Evolutionary conservation across 768 basidiomycete genomes (phyloP), one percentile per base, ranked within the genome.

Genomic region (Naganishia onofrii): DNA sequence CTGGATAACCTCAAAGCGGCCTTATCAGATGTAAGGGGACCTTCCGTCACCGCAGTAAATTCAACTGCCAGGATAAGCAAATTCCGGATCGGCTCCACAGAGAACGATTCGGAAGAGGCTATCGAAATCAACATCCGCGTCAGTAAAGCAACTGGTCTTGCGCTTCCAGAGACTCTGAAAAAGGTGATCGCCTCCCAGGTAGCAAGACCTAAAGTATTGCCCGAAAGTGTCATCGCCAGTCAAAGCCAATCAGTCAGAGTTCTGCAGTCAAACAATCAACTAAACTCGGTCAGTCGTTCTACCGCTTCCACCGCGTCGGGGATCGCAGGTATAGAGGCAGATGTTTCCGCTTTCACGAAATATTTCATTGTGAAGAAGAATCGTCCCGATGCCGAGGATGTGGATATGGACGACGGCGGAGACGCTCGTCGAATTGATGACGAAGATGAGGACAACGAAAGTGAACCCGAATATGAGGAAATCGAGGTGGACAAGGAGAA

Each of bases 11-110:
- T 88, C 8, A 72, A 89, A 38, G 84, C 84, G 23, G 91, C 89
- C 1, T 82, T 95, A 3, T 82, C 83, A 53, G 87, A 88, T 73
- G 84, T 76, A 7, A 73, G 81, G 21, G 63, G 76, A 7, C 83
- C 82, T 0, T 66, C 68, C 29, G 68, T 77, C 70, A 90, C 88
- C 71, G 77, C 84, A 58, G 85, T 86, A 53, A 90, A 88, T 74
- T 93, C 93, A 0, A 80, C 85, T 0, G 83, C 90, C 0, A 80
- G 84, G 76, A 83, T 83, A n/a, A 89, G 86, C 44, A 84, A 86
- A 3, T 83, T 99, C 5, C 87, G 88, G 36, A 83, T 99, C 26
- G 95, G 95, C 0, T 91, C 93, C 73, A 82, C 85, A 10, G 87
- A 88, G 6, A 83, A 84, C 0, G 83, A 86, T 31, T 81, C 86